phyloP scores from a whole-genome alignment of 208 protist genomes.

The Crithidia sp. region DNA sequence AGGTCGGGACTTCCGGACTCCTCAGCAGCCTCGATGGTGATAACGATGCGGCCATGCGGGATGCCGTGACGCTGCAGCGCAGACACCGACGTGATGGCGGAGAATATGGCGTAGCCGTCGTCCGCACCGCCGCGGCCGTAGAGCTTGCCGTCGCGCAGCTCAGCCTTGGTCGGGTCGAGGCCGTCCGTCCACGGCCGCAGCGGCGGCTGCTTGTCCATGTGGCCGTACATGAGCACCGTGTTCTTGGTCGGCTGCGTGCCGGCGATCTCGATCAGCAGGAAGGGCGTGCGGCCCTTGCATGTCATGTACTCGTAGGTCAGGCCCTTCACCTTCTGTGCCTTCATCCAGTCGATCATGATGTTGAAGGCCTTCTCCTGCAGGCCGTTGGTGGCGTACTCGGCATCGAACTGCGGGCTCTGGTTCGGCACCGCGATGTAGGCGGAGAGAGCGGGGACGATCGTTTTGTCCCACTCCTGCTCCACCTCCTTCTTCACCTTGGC shows the following conservation, averaged over 20 bases:
- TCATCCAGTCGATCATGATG: slow-evolving; percentile 86
- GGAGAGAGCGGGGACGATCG: slow-evolving; percentile 77
- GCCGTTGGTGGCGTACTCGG: slow-evolving; percentile 87
- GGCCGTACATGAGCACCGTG: slow-evolving; percentile 95
- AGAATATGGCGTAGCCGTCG: slow-evolving; percentile 91
- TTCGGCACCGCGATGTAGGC: slow-evolving; percentile 94
- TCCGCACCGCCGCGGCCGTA: slow-evolving; percentile 93
- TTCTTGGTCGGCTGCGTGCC: slow-evolving; percentile 59
- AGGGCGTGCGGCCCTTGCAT: slow-evolving; percentile 78
- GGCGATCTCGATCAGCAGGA: slow-evolving; percentile 85
- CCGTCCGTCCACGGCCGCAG: slow-evolving; percentile 91
- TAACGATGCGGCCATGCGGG: slow-evolving; percentile 80
- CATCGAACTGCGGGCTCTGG: slow-evolving; percentile 93
- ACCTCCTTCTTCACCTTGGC: slow-evolving; percentile 53
- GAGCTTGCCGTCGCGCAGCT: slow-evolving; percentile 86
- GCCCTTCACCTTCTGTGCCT: slow-evolving; percentile 75
- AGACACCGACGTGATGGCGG: slow-evolving; percentile 66
- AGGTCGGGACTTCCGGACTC: slow-evolving; percentile 90
- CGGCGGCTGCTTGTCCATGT: slow-evolving; percentile 98
- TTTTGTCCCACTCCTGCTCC: slow-evolving; percentile 83
- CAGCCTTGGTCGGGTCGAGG: slow-evolving; percentile 85
- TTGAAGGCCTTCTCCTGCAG: slow-evolving; percentile 87
- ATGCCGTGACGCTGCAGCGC: slow-evolving; percentile 82
- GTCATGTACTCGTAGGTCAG: slow-evolving; percentile 80
- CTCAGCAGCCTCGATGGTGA: slow-evolving; percentile 94